These are phyloP conservation scores for Daldinia bambusicola DNA, from an alignment of 495 filamentous ascomycete genomes.

Conservation along the genomic window DNA sequence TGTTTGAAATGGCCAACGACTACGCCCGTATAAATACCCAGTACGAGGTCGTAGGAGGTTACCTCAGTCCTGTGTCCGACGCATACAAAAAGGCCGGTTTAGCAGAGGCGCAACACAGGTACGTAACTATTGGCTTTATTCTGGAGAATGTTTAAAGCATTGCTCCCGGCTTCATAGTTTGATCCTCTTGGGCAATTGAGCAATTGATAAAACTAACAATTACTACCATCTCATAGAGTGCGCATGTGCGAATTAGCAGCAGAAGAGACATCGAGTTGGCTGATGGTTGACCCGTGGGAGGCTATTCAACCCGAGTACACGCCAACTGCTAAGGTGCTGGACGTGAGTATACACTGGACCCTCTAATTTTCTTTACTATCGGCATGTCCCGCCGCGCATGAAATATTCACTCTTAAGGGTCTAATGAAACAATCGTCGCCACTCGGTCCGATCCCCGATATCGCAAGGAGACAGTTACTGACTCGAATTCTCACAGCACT, in stretches of 20 bases:
- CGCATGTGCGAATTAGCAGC: slow-evolving; percentile 83
- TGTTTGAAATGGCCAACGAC: slow-evolving; percentile 75
- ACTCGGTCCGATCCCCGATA: slow-evolving; percentile 1
- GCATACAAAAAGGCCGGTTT: slow-evolving; percentile 92
- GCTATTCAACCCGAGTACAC: slow-evolving; percentile 77
- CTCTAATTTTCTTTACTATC: not conserved
- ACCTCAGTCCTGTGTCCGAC: slow-evolving; percentile 62
- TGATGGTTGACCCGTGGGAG: slow-evolving; percentile 83
- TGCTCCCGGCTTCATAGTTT: not conserved
- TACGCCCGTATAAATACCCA: slow-evolving; percentile 71
- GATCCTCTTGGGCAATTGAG: slow-evolving; percentile 5
- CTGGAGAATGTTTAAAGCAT: not conserved
- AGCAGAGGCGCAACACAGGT: slow-evolving; percentile 78
- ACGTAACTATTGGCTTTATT: slow-evolving; percentile 31
- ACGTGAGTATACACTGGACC: slow-evolving; percentile 50
- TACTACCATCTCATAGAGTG: slow-evolving; percentile 39
- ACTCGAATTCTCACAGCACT: slow-evolving; percentile 60
- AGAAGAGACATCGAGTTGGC: slow-evolving; percentile 76
- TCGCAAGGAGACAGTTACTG: slow-evolving; percentile 10
- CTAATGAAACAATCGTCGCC: slow-evolving; percentile 5
- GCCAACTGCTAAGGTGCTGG: slow-evolving; percentile 86
- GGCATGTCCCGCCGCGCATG: not conserved
- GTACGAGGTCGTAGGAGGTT: slow-evolving; percentile 87
- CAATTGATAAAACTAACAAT: slow-evolving; percentile 27
- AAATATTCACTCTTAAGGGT: not conserved